Evolutionary conservation across 2,329 filamentous ascomycete species (phyloP), one percentile per base, ranked within the genome.

Genomic region (Penicillium sp.): DNA sequence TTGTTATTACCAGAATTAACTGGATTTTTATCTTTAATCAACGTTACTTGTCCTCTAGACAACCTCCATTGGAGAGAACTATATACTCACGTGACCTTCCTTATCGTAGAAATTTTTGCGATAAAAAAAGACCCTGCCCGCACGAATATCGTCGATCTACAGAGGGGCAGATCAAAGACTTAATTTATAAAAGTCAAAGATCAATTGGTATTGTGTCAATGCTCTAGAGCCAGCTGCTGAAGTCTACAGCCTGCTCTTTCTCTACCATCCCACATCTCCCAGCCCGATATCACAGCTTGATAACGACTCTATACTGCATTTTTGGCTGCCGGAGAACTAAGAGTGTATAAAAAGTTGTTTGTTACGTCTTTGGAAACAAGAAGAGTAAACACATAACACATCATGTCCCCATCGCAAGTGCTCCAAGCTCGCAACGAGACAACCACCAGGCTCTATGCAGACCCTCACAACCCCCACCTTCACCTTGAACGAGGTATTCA

Each of bases 401-500:
- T 8, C 5, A 71, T 68, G 64, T 47, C 62, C 10, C 22, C 56
- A 14, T 45, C 56, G 9, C 40, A 61, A 40, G 7, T 63, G 30
- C 58, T 72, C 10, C 56, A 65, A 37, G 78, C 79, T 53, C 85
- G 87, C 49, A 75, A 81, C 42, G 74, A 79, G 59, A 73, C 87
- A 57, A 89, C 87, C 0, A 73, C 65, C 31, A 57, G 64, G 25
- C 69, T 78, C 16, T 71, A 72, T 50, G 55, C 67, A 30, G 71
- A 74, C 44, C 73, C 75, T 2, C 75, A 78, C 62, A 77, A 77
- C 53, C 73, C 74, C 7, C 64, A 71, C 35, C 62, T 69, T 5
- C 71, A 77, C 56, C 67, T 79, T 12, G 64, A 71, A 28, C 84
- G 92, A 31, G 90, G 90, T 25, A 77, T 83, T 33, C 78, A 88